These are phyloP conservation scores for Scheffersomyces stambukii DNA, from an alignment of 1,139 yeast genomes.

Conservation along the genomic window DNA sequence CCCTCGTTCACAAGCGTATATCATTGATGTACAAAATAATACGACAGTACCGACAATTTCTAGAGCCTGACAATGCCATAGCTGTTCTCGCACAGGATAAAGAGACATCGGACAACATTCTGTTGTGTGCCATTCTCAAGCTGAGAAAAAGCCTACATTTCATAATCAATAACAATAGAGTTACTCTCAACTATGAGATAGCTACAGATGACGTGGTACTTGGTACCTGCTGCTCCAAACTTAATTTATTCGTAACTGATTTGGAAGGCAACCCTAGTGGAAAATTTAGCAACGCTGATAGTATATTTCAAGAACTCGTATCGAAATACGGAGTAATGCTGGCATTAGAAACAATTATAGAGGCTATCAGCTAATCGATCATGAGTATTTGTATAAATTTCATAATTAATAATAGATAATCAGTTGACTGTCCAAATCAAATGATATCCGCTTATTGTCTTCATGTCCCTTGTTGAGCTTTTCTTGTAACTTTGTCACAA, in stretches of 20 bases:
- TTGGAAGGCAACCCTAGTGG: constrained; percentile 7
- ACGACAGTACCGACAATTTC: constrained; percentile 11
- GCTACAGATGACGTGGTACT: constrained; percentile 17
- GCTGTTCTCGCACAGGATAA: constrained; percentile 2
- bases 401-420: constrained; percentile 10
- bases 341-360: constrained; percentile 14
- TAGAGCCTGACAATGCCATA: no score
- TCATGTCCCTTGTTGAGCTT: constrained; percentile 2
- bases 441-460: constrained; percentile 10
- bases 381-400: not conserved
- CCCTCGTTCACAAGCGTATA: constrained; percentile 19
- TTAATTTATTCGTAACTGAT: constrained; percentile 13
- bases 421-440: constrained; percentile 26
- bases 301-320: constrained; percentile 19
- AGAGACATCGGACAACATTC: constrained; percentile 14
- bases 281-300: constrained; percentile 8
- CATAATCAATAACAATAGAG: constrained; percentile 8
- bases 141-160: constrained; percentile 18
- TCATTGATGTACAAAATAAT: constrained; percentile 18
- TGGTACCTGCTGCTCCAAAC: constrained; percentile 25
- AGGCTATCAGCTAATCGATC: no score
- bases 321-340: constrained; percentile 22
- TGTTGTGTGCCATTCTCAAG: constrained; percentile 17
- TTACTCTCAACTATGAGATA: constrained; percentile 27
- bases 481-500: constrained; percentile 9